Percentiles rank a stretch among this genome's conserved stretches.
Evolutionary conservation across 768 basidiomycete genomes (phyloP).

Genomic region (Pseudohyphozyma bogoriensis): DNA sequence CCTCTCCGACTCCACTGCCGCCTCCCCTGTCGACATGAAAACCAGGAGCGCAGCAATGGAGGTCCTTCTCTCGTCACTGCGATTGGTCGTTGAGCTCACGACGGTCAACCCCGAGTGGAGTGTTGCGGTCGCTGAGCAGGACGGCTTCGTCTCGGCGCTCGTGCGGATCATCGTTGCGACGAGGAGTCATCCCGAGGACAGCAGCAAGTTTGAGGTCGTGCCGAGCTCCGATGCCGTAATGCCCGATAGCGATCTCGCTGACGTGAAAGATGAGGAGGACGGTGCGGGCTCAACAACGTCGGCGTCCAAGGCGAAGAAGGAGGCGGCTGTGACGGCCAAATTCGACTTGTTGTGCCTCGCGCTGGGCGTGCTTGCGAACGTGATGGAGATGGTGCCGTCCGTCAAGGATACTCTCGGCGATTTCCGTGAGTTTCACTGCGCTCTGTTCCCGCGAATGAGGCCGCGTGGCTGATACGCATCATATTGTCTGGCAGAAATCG

Average conservation of each 20-base stretch:
- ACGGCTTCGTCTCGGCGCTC: neutral
- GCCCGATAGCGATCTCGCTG: too few relatives aligned
- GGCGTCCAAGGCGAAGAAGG: too few relatives aligned
- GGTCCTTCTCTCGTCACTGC: neutral
- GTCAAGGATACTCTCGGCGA: conserved; percentile 5
- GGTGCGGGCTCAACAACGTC: neutral
- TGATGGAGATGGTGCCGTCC: conserved; percentile 5
- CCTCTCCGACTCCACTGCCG: neutral
- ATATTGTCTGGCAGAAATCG: neutral
- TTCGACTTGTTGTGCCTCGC: conserved; percentile 19
- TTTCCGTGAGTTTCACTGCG: conserved; percentile 1
- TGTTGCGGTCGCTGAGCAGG: neutral
- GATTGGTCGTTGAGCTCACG: conserved; percentile 1
- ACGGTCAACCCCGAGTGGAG: neutral
- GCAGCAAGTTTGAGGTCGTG: too few relatives aligned
- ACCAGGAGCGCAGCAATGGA: conserved; percentile 4
- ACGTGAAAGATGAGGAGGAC: neutral
- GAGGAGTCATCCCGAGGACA: neutral
- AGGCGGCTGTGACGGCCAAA: neutral
- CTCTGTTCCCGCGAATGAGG: neutral
- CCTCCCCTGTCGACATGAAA: too few relatives aligned
- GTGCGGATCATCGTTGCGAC: neutral
- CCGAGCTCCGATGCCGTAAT: neutral
- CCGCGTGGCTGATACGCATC: too few relatives aligned
- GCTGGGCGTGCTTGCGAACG: conserved; percentile 20